Conservation (phyloP, 257 asterid genomes). For the Linaria vulgaris region DNA sequence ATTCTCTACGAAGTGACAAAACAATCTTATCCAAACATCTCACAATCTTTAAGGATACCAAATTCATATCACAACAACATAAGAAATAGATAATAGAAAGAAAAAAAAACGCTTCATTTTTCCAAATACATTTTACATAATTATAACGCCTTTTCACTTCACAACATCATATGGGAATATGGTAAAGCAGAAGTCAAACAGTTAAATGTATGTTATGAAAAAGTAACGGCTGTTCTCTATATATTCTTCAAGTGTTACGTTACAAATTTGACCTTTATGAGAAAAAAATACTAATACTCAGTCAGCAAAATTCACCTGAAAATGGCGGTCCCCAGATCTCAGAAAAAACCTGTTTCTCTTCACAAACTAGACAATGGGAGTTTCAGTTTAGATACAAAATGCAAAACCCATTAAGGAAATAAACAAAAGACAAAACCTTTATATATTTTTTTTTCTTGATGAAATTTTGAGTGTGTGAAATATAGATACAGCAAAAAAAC, state of each 20-base stretch:
- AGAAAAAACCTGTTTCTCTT: constrained; percentile 5
- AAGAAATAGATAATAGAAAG: no score
- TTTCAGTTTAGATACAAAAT: constrained; percentile 16
- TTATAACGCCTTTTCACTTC: constrained; percentile 6
- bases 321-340: constrained; percentile 35
- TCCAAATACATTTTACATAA: constrained; percentile 27
- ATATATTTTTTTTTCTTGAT: constrained; percentile 10
- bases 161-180: no score
- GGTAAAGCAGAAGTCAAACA: constrained; percentile 2
- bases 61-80: no score
- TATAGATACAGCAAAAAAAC: not conserved
- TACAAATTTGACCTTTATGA: not conserved
- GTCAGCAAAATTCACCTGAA: constrained; percentile 31
- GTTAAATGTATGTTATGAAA: constrained; percentile 22
- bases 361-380: constrained; percentile 24
- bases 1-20: no score
- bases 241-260: constrained; percentile 8
- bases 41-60: no score
- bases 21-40: no score
- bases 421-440: constrained; percentile 12
- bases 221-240: no score
- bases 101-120: constrained; percentile 1
- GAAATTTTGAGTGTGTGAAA: constrained; percentile 1
- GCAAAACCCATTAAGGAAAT: constrained; percentile 12
- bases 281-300: not conserved